These are phyloP conservation scores for Lachnellula willkommii DNA, from an alignment of 2,329 filamentous ascomycete species.

Conservation along the genomic window DNA sequence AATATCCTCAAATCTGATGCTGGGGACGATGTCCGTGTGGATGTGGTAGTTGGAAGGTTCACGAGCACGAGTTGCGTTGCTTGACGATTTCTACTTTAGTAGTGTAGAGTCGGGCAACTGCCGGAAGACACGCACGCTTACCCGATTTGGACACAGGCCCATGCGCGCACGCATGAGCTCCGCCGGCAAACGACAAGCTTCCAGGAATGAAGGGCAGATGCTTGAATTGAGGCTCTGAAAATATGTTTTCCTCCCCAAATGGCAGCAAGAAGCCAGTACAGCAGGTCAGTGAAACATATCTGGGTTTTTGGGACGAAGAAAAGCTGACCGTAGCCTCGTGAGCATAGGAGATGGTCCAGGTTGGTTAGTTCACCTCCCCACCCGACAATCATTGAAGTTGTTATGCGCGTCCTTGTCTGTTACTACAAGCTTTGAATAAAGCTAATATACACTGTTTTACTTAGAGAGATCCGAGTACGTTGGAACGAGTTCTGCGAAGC, in stretches of 20 bases:
- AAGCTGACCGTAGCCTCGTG: conserved; percentile 16
- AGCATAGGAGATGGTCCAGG: conserved; percentile 96
- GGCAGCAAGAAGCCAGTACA: conserved; percentile 64
- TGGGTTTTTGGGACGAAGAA: conserved; percentile 10
- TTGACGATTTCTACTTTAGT: too few species aligned
- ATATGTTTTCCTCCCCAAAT: conserved; percentile 61
- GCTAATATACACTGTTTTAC: conserved; percentile 15
- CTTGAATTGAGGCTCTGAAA: conserved; percentile 10
- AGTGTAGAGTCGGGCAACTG: neutral
- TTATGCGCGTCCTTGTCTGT: neutral
- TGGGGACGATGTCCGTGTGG: too few species aligned
- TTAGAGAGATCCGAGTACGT: conserved; percentile 61
- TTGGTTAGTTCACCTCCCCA: conserved; percentile 64
- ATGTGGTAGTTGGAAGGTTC: too few species aligned
- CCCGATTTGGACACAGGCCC: neutral
- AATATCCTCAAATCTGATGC: too few species aligned
- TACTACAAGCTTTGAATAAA: conserved; percentile 6
- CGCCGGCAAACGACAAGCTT: neutral
- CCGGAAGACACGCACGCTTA: neutral
- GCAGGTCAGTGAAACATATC: conserved; percentile 51
- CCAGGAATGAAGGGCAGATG: neutral
- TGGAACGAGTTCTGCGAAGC: neutral
- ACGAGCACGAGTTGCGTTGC: too few species aligned
- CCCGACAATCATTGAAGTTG: neutral
- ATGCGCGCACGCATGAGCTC: neutral